Percentiles rank a stretch among this genome's conserved stretches.
Evolutionary conservation across 1,284 basidiomycete species (phyloP).

Genomic region (Rhodotorula sp.): DNA sequence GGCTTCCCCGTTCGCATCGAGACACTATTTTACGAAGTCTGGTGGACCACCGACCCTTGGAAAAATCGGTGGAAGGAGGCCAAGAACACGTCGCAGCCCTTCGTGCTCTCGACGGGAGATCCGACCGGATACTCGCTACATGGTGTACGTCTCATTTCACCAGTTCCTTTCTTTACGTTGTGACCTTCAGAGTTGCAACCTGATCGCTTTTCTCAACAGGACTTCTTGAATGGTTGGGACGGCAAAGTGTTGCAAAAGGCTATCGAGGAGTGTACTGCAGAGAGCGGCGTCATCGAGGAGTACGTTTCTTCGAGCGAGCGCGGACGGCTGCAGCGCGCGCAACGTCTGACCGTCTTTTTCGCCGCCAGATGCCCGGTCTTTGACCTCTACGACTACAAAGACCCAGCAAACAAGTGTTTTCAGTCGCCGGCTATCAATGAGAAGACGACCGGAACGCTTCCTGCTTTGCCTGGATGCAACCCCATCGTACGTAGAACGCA

Average conservation of each 20-base stretch:
- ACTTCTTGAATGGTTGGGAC: constrained; percentile 31
- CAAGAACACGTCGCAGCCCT: constrained; percentile 23
- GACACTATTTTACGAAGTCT: constrained; percentile 19
- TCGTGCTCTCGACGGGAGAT: constrained; percentile 25
- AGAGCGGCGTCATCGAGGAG: constrained; percentile 24
- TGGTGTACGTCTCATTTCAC: background rate
- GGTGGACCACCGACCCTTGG: constrained; percentile 16
- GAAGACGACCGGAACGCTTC: constrained; percentile 9
- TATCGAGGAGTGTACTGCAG: constrained; percentile 20
- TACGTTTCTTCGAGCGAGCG: background rate
- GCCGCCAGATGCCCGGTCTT: constrained; percentile 13
- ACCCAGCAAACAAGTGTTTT: background rate
- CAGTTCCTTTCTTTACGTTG: no score
- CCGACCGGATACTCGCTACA: constrained; percentile 7
- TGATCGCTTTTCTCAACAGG: background rate
- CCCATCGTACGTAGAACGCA: constrained; percentile 4
- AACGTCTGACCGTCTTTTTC: background rate
- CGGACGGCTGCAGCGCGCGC: background rate
- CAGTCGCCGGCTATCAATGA: constrained; percentile 13
- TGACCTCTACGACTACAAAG: constrained; percentile 13
- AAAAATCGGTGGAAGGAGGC: constrained; percentile 22
- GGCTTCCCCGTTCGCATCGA: constrained; percentile 8
- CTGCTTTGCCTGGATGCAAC: constrained; percentile 23
- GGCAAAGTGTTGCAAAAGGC: constrained; percentile 19
- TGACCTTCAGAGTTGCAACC: background rate